phyloP scores from a whole-genome alignment of 169 alveolate genomes.

The Babesia bovis region DNA sequence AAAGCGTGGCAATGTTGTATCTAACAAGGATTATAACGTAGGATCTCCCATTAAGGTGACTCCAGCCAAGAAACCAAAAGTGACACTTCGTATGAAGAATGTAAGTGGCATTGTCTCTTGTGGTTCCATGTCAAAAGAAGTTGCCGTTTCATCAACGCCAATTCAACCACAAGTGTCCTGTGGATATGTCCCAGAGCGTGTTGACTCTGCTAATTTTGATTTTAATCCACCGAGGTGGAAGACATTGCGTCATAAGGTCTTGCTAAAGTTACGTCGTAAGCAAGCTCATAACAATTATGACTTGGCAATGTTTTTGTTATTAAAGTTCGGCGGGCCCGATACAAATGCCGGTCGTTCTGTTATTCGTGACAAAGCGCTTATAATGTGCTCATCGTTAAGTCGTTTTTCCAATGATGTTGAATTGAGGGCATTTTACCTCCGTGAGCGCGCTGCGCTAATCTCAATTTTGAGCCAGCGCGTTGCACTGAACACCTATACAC shows the following conservation, averaged over 20 bases:
- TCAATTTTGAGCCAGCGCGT: slow-evolving; percentile 9
- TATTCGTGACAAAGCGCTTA: slow-evolving; percentile 59
- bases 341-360: slow-evolving; percentile 61
- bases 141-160: neutral
- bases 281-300: slow-evolving; percentile 50
- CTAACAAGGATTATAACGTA: neutral
- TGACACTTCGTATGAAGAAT: neutral
- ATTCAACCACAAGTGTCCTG: neutral
- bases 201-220: neutral
- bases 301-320: slow-evolving; percentile 35
- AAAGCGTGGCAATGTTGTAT: neutral
- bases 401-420: slow-evolving; percentile 47
- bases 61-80: slow-evolving; percentile 32
- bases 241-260: slow-evolving; percentile 38
- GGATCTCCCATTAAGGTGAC: neutral
- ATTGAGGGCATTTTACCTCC: slow-evolving; percentile 50
- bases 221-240: slow-evolving; percentile 3
- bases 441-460: slow-evolving; percentile 14
- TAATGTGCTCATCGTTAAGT: slow-evolving; percentile 65
- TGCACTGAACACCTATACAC: slow-evolving; percentile 4
- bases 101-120: neutral
- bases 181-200: neutral
- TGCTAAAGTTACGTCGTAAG: slow-evolving; percentile 39
- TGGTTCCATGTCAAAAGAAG: neutral
- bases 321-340: slow-evolving; percentile 59